Conservation (phyloP, 805 yeast genomes). For the Cyberlindnera bimundalis region DNA sequence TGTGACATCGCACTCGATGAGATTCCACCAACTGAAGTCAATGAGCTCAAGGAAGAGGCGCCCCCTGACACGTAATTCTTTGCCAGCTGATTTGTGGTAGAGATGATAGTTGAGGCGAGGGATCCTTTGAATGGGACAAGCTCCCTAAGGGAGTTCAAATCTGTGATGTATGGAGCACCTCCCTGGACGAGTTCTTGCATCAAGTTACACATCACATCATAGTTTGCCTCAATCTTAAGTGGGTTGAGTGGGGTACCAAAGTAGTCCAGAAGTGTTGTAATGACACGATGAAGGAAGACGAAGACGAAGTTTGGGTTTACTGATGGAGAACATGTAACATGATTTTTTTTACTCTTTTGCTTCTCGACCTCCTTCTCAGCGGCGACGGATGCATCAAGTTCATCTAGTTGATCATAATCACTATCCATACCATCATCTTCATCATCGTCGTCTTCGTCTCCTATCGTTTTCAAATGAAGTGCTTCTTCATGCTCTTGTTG, state of each 20-base stretch:
- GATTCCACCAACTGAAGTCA: conserved; percentile 3
- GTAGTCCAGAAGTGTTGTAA: conserved; percentile 53
- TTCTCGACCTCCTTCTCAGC: not conserved
- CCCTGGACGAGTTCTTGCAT: conserved; percentile 77
- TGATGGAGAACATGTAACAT: not conserved
- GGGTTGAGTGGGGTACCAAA: conserved; percentile 54
- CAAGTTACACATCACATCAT: conserved; percentile 66
- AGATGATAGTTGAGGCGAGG: conserved; percentile 32
- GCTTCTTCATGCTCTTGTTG: conserved; percentile 9
- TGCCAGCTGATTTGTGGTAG: conserved; percentile 34
- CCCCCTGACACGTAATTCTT: conserved; percentile 22
- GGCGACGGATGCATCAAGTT: not conserved
- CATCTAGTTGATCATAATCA: conserved; percentile 5
- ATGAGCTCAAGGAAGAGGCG: conserved; percentile 7
- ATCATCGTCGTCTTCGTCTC: conserved; percentile 11
- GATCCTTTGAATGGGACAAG: conserved; percentile 52
- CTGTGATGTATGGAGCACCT: conserved; percentile 71
- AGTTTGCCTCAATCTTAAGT: conserved; percentile 60
- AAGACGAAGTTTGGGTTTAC: conserved; percentile 53
- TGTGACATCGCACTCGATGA: conserved; percentile 26
- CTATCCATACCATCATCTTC: conserved; percentile 10
- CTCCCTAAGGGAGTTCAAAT: conserved; percentile 65
- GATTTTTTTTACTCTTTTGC: conserved; percentile 18
- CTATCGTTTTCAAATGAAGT: conserved; percentile 17
- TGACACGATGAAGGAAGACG: conserved; percentile 47